Base-by-base conservation (phyloP, 306 rosid species). In the Gynostemma pentaphyllum region DNA sequence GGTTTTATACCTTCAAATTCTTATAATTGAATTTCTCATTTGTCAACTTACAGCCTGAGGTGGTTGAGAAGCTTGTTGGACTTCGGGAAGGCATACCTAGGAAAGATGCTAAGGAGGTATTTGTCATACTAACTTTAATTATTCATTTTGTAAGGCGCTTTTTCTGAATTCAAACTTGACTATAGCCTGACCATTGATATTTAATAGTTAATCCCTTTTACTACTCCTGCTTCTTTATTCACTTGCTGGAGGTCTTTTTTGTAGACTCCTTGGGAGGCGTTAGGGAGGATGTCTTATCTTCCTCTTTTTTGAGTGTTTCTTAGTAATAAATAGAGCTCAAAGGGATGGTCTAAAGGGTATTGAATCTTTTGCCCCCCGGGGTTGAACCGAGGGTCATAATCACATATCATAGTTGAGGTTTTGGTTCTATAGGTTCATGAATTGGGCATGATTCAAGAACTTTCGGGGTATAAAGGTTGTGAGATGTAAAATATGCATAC, bases 91-190 rank as follows among this genome's bases (percentile, higher is more conserved):
- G 98, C 76, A 92, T 92, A 67, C 98, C 98, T 15, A 75, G 87
- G 70, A 92, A 92, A 69, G 98, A 92, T 66, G 98, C 98, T n/a
- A 92, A 92, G 70, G 96, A 92, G 98, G 98, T 92, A 79, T n/a
- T 73, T 44, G 34, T 59, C 32, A 12, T 10, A 24, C 21, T 45
- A 18, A 8, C 23, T 48, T 32, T 2, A 0, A 34, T 28, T 28
- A 11, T 13, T 40, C 7, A 4, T 27, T n/a, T 10, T 47, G 5
- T 42, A 26, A 29, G 16, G 11, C 62, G 2, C 9, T 14, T 16
- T 2, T 60, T 12, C 13, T 19, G n/a, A 45, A 29, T 24, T n/a
- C 3, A 55, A 55, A 47, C 56, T 19, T 2, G 11, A 45, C 4
- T 48, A 48, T 21, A 7, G 5, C 0, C 0, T 50, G 56, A 24